Evolutionary conservation across 1,139 yeast species (phyloP), one percentile per base, ranked within the genome.

Genomic region (Kurtzmaniella quercitrusa): DNA sequence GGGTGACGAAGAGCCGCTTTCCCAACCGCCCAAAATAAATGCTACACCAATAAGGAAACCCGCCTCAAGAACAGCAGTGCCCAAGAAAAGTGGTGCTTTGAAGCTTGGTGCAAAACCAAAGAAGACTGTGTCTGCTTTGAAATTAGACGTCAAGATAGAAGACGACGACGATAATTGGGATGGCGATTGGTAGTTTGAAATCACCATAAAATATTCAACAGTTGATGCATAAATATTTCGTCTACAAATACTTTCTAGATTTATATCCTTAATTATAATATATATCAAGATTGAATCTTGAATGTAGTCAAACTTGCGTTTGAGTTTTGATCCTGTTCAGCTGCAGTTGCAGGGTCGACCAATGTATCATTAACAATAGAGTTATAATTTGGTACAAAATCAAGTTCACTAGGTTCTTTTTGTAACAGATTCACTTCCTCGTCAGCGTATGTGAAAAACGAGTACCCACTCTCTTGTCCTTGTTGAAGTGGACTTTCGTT

Each of bases 141-240:
- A 72, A 38, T 56, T 74, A 43, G 64, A 72, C 38, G 52, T 74
- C 11, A 71, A 61, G 7, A 63, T 59, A 14, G 74, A 66, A 12
- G 69, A 66, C 7, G 74, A 68, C 18, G 82, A 71, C 12, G 81
- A 72, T 42, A 78, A 75, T 0, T 80, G 85, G 82, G 86, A 78
- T 32, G 72, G 56, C 38, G 62, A 56, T 9, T 56, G 66, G 53
- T 51, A 34, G 45, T 16, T n/a, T n/a, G n/a, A n/a, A n/a, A n/a
- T n/a, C n/a, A n/a, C 34, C 18, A 3, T 11, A 26, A 23, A 39
- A 38, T 26, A 21, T 9, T 7, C 6, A 12, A 34, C 6, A 34
- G 37, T 11, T 34, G n/a, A 34, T 34, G n/a, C 5, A n/a, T n/a
- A n/a, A n/a, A n/a, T n/a, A n/a, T n/a, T n/a, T n/a, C 8, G 36